Evolutionary conservation across 2,329 filamentous ascomycete genomes (phyloP), one percentile per base, ranked within the genome.

Genomic region (Dothideomycetes sp.): DNA sequence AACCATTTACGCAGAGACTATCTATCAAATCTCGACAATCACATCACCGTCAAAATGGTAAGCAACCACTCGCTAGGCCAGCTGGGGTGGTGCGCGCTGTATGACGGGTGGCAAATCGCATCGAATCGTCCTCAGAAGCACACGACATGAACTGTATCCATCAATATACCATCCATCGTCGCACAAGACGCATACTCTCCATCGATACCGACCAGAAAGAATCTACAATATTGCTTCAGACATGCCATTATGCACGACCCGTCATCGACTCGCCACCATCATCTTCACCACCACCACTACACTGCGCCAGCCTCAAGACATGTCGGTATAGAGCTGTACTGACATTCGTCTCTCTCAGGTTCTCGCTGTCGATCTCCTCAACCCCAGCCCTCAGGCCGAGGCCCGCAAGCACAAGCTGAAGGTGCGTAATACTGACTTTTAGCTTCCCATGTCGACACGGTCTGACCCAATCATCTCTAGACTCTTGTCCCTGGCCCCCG

Each of bases 401-500:
- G 87, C 87, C 65, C 86, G 87, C 77, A 96, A 96, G 84, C 91
- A 98, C 85, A 98, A 98, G 86, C 86, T 98, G 70, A 98, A 98
- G 87, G 87, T 94, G 86, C 57, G 73, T 59, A 51, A 35, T 39
- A 47, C 20, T 43, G 19, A 31, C 29, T 31, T 3, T 7, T 9
- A 2, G 23, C 18, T 15, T 20, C 22, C 8, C 37, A 19, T 17
- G 23, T n/a, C 22, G 33, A 47, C 35, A 25, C 33, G 39, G 34
- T 33, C 46, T 37, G 19, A 34, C 39, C 37, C 33, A 22, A 33
- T 20, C 35, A 23, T 31, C 24, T 33, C 17, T 46, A 58, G 55
- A 55, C 51, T 57, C 84, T 98, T 62, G 91, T 98, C 67, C 91
- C 91, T 62, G 82, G 79, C 55, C 91, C 91, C 63, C 86, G 91